Percentiles rank a stretch among this genome's conserved stretches.
phyloP scores from a whole-genome alignment of 78 protist species.

The Polysphondylium violaceum region DNA sequence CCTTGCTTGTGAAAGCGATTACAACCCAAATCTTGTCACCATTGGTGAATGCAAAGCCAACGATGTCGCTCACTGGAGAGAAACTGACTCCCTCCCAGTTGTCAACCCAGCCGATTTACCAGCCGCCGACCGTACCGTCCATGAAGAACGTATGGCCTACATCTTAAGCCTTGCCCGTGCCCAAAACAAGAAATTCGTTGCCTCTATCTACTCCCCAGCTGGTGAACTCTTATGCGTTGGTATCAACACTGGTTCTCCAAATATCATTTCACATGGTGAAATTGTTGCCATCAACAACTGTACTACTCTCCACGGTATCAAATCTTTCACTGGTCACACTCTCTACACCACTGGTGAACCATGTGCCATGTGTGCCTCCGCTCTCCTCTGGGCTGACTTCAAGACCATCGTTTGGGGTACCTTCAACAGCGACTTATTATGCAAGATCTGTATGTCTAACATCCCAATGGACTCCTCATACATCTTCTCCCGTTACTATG shows the following conservation, averaged over 20 bases:
- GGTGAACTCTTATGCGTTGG: constrained; percentile 35
- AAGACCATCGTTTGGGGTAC: constrained; percentile 54
- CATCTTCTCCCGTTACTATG: constrained; percentile 34
- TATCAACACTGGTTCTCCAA: constrained; percentile 69
- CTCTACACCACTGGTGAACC: constrained; percentile 75
- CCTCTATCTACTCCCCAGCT: constrained; percentile 33
- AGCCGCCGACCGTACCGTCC: constrained; percentile 13
- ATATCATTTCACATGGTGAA: constrained; percentile 67
- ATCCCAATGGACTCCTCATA: constrained; percentile 52
- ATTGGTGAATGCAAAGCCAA: constrained; percentile 17
- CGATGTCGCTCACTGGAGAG: not conserved
- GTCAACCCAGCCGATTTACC: constrained; percentile 42
- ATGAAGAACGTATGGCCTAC: constrained; percentile 42
- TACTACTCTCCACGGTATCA: constrained; percentile 31
- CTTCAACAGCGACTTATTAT: constrained; percentile 21
- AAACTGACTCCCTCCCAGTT: not conserved
- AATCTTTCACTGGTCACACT: constrained; percentile 8
- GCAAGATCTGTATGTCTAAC: constrained; percentile 67
- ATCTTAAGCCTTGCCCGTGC: not conserved
- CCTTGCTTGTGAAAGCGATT: constrained; percentile 11
- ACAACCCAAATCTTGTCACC: constrained; percentile 3
- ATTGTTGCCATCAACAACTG: constrained; percentile 75
- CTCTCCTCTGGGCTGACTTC: constrained; percentile 58
- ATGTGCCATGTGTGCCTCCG: constrained; percentile 68
- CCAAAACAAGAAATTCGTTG: constrained; percentile 43